Evolutionary conservation across 331 rosid species (phyloP).

Genomic region (Quercus tomentella): DNA sequence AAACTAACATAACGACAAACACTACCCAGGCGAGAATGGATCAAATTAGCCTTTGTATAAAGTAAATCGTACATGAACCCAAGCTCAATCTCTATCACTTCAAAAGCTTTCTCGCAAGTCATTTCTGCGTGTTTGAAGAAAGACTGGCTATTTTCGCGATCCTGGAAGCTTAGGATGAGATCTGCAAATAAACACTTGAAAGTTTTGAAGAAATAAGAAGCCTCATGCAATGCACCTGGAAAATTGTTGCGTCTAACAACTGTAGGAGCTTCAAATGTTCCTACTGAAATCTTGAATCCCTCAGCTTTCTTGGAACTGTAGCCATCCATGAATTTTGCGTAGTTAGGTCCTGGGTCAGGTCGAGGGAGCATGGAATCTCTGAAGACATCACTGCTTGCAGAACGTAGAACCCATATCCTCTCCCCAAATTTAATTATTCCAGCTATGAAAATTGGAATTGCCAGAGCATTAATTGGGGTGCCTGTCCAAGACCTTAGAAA

Average conservation of each 20-base stretch:
- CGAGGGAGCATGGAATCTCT: constrained; percentile 25
- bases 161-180: constrained; percentile 25
- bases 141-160: constrained; percentile 1
- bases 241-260: neutral
- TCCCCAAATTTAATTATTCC: constrained; percentile 38
- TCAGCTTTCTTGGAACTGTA: constrained; percentile 18
- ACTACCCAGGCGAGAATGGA: constrained; percentile 8
- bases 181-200: constrained; percentile 33
- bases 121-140: constrained; percentile 6
- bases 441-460: constrained; percentile 30
- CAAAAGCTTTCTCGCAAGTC: constrained; percentile 4
- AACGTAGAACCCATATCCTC: constrained; percentile 33
- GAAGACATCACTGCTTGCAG: constrained; percentile 32
- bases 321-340: constrained; percentile 21
- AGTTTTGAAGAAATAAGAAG: constrained; percentile 23
- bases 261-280: constrained; percentile 2
- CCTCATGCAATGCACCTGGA: constrained; percentile 1
- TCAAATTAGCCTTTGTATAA: constrained; percentile 28
- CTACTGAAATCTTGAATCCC: constrained; percentile 20
- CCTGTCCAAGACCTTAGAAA: constrained; percentile 16
- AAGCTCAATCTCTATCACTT: constrained; percentile 39
- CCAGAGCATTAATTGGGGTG: neutral
- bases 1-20: constrained; percentile 14
- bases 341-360: constrained; percentile 32
- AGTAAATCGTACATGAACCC: constrained; percentile 42